Conservation (phyloP, 768 basidiomycete genomes). For the Lyophyllum decastes region DNA sequence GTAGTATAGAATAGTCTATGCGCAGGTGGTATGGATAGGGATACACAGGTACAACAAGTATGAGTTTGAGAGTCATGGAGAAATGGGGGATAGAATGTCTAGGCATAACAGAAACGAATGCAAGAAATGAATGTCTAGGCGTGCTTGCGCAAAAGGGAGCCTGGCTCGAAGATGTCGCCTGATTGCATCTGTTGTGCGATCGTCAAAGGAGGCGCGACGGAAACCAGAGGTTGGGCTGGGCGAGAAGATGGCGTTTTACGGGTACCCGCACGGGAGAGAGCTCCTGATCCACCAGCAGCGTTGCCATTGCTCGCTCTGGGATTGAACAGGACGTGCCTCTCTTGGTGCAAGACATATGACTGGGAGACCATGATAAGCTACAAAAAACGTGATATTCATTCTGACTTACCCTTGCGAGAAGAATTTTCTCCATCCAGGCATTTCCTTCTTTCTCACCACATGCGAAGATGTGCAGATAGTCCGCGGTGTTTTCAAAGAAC, state of each 20-base stretch:
- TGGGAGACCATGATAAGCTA: slow-evolving; percentile 28
- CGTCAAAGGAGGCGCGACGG: slow-evolving; percentile 39
- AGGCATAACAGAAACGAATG: neutral
- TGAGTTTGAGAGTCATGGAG: neutral
- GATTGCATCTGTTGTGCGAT: slow-evolving; percentile 26
- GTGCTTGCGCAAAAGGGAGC: slow-evolving; percentile 67
- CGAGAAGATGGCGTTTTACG: slow-evolving; percentile 28
- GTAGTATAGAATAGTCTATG: slow-evolving; percentile 8
- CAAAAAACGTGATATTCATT: neutral
- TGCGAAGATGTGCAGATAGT: slow-evolving; percentile 87
- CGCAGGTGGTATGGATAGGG: neutral
- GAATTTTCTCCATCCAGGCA: slow-evolving; percentile 77
- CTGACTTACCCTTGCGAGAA: slow-evolving; percentile 75
- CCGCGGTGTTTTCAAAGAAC: slow-evolving; percentile 83
- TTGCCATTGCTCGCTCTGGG: slow-evolving; percentile 33
- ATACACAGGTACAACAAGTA: slow-evolving; percentile 13
- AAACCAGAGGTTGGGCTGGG: slow-evolving; percentile 30
- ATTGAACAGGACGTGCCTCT: slow-evolving; percentile 67
- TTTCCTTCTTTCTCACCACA: slow-evolving; percentile 74
- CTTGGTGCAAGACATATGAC: slow-evolving; percentile 86
- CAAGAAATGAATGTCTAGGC: slow-evolving; percentile 18
- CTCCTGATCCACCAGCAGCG: slow-evolving; percentile 19
- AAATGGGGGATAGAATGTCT: neutral
- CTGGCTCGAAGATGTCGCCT: slow-evolving; percentile 66
- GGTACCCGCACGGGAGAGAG: slow-evolving; percentile 41